phyloP scores from a whole-genome alignment of 31 red algal species.

The Asparagopsis taxiformis region DNA sequence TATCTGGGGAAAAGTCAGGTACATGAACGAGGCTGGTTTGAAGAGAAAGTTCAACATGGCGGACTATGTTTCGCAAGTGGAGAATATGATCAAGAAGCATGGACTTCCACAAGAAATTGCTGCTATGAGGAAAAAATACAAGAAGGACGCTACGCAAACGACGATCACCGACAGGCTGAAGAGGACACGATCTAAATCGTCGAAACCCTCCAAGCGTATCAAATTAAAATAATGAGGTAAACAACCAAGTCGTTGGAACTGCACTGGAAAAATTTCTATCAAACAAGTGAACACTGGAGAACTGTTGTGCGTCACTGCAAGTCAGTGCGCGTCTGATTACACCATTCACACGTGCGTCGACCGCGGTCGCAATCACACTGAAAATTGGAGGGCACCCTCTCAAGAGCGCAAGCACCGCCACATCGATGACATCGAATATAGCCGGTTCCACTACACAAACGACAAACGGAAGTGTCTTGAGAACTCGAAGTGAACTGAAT shows the following conservation, averaged over 20 bases:
- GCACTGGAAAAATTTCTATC: neutral
- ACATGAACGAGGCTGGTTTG: constrained; percentile 85
- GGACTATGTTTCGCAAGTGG: constrained; percentile 52
- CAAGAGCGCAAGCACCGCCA: constrained; percentile 21
- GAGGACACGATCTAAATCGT: constrained; percentile 1
- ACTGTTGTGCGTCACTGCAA: too few species aligned
- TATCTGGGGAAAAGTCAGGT: constrained; percentile 94
- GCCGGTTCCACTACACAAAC: constrained; percentile 42
- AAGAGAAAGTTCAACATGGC: constrained; percentile 92
- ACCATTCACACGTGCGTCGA: constrained; percentile 58
- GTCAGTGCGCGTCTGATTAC: too few species aligned
- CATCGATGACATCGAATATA: constrained; percentile 46
- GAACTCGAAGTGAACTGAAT: constrained; percentile 5
- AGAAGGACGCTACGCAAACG: neutral
- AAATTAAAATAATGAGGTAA: constrained; percentile 4
- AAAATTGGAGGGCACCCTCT: neutral
- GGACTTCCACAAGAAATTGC: constrained; percentile 48
- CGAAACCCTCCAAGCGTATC: neutral
- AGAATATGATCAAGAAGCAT: constrained; percentile 29
- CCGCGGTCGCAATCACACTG: constrained; percentile 47
- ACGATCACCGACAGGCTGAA: constrained; percentile 35
- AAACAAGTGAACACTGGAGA: too few species aligned
- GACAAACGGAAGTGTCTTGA: neutral
- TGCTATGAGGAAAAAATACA: constrained; percentile 16
- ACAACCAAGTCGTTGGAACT: neutral